Evolutionary conservation across 2,329 filamentous ascomycete genomes (phyloP).

Genomic region (Coniochaeta sp.): DNA sequence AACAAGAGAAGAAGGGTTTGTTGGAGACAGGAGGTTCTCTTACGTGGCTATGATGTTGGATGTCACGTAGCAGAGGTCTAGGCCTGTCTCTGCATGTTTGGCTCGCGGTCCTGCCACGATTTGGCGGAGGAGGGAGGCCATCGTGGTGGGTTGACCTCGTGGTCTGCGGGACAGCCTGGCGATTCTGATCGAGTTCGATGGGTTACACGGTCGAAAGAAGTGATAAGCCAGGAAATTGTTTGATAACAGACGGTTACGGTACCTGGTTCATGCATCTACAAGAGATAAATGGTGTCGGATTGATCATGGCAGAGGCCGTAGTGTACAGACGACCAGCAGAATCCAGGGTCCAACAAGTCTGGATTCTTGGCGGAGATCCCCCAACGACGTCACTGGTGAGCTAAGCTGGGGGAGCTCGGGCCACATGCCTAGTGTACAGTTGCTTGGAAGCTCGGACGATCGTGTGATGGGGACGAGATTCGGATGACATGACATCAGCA

Average conservation of each 20-base stretch:
- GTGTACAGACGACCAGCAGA: background rate
- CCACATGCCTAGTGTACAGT: too few relatives aligned
- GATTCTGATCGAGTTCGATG: background rate
- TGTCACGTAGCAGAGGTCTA: slow-evolving; percentile 95
- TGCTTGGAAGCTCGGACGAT: background rate
- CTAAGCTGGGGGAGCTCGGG: background rate
- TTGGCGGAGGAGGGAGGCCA: slow-evolving; percentile 77
- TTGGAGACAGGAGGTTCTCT: slow-evolving; percentile 11
- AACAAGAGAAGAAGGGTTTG: background rate
- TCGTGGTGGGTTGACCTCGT: slow-evolving; percentile 16
- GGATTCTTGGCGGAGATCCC: background rate
- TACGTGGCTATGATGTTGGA: slow-evolving; percentile 63
- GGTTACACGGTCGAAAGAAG: background rate
- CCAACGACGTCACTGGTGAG: background rate
- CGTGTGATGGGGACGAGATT: background rate
- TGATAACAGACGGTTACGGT: background rate
- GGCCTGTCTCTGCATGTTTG: slow-evolving; percentile 75
- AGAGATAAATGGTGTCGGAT: too few relatives aligned
- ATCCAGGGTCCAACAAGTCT: background rate
- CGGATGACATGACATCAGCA: background rate
- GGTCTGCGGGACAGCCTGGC: background rate
- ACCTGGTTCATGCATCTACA: background rate
- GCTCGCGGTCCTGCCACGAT: slow-evolving; percentile 83
- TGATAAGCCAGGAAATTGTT: background rate
- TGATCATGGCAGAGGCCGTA: background rate